A percentile compares a stretch with the other conserved stretches of the same genome.
These are phyloP conservation scores for Thielaviopsis populi DNA, from an alignment of 2,329 filamentous ascomycete species.

Conservation along the genomic window DNA sequence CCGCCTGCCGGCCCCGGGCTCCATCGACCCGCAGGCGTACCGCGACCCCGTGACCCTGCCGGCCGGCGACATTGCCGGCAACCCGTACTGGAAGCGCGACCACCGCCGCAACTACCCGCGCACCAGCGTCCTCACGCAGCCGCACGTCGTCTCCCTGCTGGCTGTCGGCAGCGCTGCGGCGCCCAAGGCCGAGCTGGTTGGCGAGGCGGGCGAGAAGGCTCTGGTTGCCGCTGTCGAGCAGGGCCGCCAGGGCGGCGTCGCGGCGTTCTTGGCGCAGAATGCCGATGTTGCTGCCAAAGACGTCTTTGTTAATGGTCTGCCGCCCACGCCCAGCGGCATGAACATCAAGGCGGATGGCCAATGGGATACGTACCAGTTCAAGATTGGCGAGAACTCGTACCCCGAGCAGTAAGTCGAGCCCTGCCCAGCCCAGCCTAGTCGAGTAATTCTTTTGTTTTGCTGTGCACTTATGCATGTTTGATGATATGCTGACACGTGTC, in stretches of 20 bases:
- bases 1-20: constrained; percentile 56
- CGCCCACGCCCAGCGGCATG: constrained; percentile 69
- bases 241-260: constrained; percentile 52
- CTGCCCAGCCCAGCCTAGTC: too few species aligned
- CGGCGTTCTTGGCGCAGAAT: constrained; percentile 37
- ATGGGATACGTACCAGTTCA: constrained; percentile 56
- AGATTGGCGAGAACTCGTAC: constrained; percentile 54
- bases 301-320: constrained; percentile 62
- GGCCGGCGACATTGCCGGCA: constrained; percentile 25
- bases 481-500: constrained; percentile 22
- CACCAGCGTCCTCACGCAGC: constrained; percentile 66
- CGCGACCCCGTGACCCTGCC: constrained; percentile 42
- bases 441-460: background rate
- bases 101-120: constrained; percentile 66
- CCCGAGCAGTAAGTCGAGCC: constrained; percentile 42
- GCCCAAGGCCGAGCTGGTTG: constrained; percentile 70
- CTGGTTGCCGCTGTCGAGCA: constrained; percentile 63
- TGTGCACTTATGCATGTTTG: background rate
- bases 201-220: constrained; percentile 43
- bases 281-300: constrained; percentile 36
- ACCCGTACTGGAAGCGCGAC: constrained; percentile 70
- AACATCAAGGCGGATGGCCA: constrained; percentile 34
- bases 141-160: constrained; percentile 72
- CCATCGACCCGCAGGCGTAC: constrained; percentile 26
- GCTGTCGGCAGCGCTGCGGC: constrained; percentile 65